A percentile compares a stretch with the other conserved stretches of the same genome.
These are phyloP conservation scores for Rosa multiflora DNA, from an alignment of 306 rosid species.

Conservation along the genomic window DNA sequence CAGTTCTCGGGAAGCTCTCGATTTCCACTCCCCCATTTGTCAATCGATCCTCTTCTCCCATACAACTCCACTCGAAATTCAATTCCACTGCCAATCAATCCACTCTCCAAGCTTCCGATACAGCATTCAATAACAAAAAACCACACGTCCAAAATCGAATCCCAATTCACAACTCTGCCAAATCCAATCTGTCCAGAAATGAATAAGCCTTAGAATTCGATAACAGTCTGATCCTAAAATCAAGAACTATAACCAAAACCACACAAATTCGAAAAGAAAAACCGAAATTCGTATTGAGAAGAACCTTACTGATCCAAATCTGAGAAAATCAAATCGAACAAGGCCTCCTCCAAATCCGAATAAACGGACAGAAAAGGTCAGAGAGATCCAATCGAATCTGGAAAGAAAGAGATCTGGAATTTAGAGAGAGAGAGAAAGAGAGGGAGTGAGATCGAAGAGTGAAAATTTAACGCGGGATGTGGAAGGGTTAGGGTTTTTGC, in stretches of 20 bases:
- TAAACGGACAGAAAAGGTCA: neutral
- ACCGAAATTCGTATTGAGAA: neutral
- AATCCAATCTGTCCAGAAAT: slow-evolving; percentile 20
- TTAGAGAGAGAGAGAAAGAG: neutral
- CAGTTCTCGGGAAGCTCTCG: slow-evolving; percentile 36
- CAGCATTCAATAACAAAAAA: slow-evolving; percentile 4
- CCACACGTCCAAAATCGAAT: neutral
- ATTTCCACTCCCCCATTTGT: slow-evolving; percentile 46
- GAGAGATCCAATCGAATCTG: slow-evolving; percentile 26
- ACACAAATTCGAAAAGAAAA: neutral
- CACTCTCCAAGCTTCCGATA: neutral
- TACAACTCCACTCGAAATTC: slow-evolving; percentile 37
- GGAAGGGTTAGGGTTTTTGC: slow-evolving; percentile 65
- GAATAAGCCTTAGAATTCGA: slow-evolving; percentile 10
- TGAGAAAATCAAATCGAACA: neutral
- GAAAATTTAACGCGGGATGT: slow-evolving; percentile 17
- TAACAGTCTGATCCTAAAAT: neutral
- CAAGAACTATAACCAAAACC: slow-evolving; percentile 9
- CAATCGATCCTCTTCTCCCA: slow-evolving; percentile 68
- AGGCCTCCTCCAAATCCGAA: neutral
- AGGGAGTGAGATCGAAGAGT: slow-evolving; percentile 22
- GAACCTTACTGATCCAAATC: slow-evolving; percentile 2
- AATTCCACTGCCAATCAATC: slow-evolving; percentile 19
- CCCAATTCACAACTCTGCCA: neutral
- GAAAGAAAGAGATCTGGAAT: neutral